Base-by-base conservation (phyloP, 2,329 filamentous ascomycete species). In the Nectriaceae sp. region DNA sequence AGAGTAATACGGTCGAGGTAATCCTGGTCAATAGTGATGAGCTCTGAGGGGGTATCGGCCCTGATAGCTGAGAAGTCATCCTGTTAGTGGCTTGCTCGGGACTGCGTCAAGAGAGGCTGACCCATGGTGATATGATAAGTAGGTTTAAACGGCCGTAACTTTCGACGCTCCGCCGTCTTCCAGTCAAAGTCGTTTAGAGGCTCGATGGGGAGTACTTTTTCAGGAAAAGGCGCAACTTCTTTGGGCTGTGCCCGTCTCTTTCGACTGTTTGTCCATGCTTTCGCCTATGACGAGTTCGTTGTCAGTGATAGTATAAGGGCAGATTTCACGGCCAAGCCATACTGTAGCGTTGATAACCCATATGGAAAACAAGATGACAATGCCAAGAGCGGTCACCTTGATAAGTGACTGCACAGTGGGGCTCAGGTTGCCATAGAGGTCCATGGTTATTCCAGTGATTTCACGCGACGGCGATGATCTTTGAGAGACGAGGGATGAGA, bases 61-160 rank as follows among this genome's bases (percentile, higher is more conserved):
- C 70, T 70, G 3, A 80, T 61, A 3, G 69, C 77, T 79, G 49
- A 4, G 21, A 18, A 16, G 33, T 6, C 24, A 36, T 36, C 16
- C 26, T 11, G n/a, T 36, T 16, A 36, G 33, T 36, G 8, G 16
- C 16, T 13, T 6, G 24, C 13, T 29, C 6, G 6, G 24, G 16
- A n/a, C 33, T n/a, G 33, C 8, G 8, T 36, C 11, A 16, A 36
- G 8, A 10, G 33, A 36, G 8, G n/a, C 60, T 24, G 56, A 76
- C 78, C 78, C 77, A 82, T 81, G 0, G 75, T 79, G 49, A 81
- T 79, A 54, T 80, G 67, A 54, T 79, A 82, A 3, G 70, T 70
- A 1, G 75, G 71, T 60, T 79, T 80, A 60, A 78, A 80, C 0
- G 76, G 77, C 2, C 77, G 67, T 29, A 75, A 67, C 31, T 70